Evolutionary conservation across 1,284 basidiomycete species (phyloP), one percentile per base, ranked within the genome.

Genomic region (Heterobasidion parviporum): DNA sequence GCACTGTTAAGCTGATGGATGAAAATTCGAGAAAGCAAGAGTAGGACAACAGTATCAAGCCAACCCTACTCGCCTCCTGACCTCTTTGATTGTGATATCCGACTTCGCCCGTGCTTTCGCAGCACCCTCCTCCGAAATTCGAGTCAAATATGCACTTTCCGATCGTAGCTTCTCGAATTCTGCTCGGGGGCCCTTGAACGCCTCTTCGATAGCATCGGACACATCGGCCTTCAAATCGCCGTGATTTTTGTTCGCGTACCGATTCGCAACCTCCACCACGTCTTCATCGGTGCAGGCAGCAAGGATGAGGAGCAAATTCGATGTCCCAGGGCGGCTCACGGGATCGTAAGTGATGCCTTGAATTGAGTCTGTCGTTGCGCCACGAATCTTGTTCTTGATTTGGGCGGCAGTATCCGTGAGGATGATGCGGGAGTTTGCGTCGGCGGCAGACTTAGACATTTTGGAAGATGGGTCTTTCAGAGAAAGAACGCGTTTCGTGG

Each of bases 371-470:
- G 95, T 98, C 1, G 95, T 87, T 0, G 95, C 92, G 6, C 77
- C 75, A 33, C 83, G 83, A 60, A 98, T 79, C 70, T 97, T 97
- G 18, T 75, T 65, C 44, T 67, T 68, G 41, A 97, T 90, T 63
- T 82, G 70, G 2, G 73, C 65, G 1, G 81, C 69, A 0, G 80
- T 71, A 67, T 98, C 95, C 18, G 92, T 96, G 44, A 98, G 76
- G 55, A 93, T 74, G 62, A 98, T 93, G 32, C 94, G 87, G 1
- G 93, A 94, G n/a, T 81, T 73, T 1, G 81, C 62, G 65, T 92
- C 85, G 0, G 87, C 87, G 0, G 91, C 80, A 0, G 95, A 98
- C 70, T 98, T 98, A 45, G 94, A 97, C 95, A 98, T 98, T 70
- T 98, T 98, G 9, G 86, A 80, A 0, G 76, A 74, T 0, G 94